These are phyloP conservation scores for Plenodomus lindquistii DNA, from an alignment of 2,329 filamentous ascomycete genomes.

Conservation along the genomic window DNA sequence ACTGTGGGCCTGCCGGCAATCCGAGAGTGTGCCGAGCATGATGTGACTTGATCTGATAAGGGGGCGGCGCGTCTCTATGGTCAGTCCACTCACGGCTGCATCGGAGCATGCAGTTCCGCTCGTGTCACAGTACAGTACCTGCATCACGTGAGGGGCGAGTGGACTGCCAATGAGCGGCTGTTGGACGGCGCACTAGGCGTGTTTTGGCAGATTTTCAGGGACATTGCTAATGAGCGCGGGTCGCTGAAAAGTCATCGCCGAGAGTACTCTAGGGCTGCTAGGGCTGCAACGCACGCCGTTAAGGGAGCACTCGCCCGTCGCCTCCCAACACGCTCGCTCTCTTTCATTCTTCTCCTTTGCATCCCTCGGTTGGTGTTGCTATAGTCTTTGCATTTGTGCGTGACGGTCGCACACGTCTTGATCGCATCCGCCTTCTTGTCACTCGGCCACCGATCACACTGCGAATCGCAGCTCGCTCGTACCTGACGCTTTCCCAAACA, in stretches of 20 bases:
- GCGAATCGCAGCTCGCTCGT: constrained; percentile 25
- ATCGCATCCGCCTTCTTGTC: background rate
- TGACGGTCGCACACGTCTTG: background rate
- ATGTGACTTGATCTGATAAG: constrained; percentile 19
- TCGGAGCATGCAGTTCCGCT: constrained; percentile 10
- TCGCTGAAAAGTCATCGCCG: constrained; percentile 17
- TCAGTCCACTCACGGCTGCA: constrained; percentile 13
- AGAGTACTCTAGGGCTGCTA: too few species aligned
- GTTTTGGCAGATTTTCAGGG: constrained; percentile 9
- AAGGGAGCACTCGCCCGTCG: constrained; percentile 5
- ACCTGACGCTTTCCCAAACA: constrained; percentile 17
- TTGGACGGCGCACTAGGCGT: background rate
- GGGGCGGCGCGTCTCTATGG: constrained; percentile 5
- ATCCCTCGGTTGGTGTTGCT: background rate
- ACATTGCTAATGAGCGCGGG: constrained; percentile 2
- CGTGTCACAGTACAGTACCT: background rate
- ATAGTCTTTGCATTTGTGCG: background rate
- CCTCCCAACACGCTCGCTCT: constrained; percentile 7
- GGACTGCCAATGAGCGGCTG: background rate
- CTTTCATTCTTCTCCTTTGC: constrained; percentile 4
- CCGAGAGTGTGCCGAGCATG: constrained; percentile 15
- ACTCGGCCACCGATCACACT: constrained; percentile 4
- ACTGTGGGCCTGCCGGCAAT: constrained; percentile 4
- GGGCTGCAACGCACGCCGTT: constrained; percentile 6
- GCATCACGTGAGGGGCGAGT: background rate